Percentiles rank a stretch among this genome's conserved stretches.
phyloP scores from a whole-genome alignment of 1,284 basidiomycete genomes.

The Tylopilus sp. region DNA sequence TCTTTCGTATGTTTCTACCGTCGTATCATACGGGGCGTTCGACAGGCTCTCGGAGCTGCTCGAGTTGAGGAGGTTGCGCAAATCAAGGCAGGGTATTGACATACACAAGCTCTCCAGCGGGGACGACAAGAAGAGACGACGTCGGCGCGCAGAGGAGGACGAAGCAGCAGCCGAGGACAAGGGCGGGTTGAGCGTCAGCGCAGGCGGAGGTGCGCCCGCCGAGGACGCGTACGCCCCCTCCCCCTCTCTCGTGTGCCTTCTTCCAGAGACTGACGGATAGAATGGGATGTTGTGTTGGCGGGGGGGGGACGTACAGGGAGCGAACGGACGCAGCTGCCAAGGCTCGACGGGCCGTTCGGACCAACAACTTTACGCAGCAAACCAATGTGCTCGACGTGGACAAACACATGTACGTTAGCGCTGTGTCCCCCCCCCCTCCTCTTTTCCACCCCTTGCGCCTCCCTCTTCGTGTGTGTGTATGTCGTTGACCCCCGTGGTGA shows the following conservation, averaged over 20 bases:
- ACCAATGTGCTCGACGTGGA: conserved; percentile 95
- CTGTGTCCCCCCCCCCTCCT: too few species aligned
- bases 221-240: conserved; percentile 59
- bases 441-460: too few species aligned
- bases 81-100: conserved; percentile 82
- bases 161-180: conserved; percentile 35
- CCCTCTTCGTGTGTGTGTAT: too few species aligned
- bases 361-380: conserved; percentile 95
- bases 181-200: conserved; percentile 49
- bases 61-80: conserved; percentile 76
- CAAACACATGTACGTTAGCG: conserved; percentile 81
- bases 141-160: conserved; percentile 50
- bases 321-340: conserved; percentile 64
- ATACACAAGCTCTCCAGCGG: conserved; percentile 81
- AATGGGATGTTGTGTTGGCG: not conserved
- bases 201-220: conserved; percentile 7
- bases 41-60: conserved; percentile 77
- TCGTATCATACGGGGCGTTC: not conserved
- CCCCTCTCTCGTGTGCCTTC: too few species aligned
- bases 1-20: too few species aligned
- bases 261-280: not conserved
- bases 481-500: not conserved
- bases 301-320: conserved; percentile 37
- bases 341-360: conserved; percentile 71
- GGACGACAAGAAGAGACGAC: conserved; percentile 70